Evolutionary conservation across 2,329 filamentous ascomycete species (phyloP).

Genomic region (Ustilaginoidea virens): DNA sequence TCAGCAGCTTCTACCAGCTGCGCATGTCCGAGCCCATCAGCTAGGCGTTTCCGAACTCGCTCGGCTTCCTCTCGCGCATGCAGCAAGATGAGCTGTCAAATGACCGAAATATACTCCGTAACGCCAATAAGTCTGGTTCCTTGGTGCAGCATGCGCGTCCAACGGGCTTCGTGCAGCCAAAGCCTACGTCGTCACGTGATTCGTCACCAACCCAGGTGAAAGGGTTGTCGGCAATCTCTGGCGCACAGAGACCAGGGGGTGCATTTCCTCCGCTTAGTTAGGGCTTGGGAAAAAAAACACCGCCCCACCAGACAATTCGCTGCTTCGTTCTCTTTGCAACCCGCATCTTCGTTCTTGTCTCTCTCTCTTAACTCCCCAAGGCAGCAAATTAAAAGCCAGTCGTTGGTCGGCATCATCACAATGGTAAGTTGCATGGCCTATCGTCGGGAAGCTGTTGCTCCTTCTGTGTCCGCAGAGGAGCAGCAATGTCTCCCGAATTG

Average conservation of each 20-base stretch:
- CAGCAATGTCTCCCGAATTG: conserved; percentile 9
- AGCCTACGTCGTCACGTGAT: conserved; percentile 14
- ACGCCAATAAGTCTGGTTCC: too few relatives aligned
- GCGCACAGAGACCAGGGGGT: conserved; percentile 5
- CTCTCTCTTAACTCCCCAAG: conserved; percentile 17
- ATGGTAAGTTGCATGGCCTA: conserved; percentile 47
- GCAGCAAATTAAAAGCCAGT: conserved; percentile 17
- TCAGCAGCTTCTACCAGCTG: too few relatives aligned
- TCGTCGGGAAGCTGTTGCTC: too few relatives aligned
- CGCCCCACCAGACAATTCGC: conserved; percentile 27
- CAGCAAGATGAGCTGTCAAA: too few relatives aligned
- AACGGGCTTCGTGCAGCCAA: too few relatives aligned
- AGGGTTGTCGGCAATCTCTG: conserved; percentile 7
- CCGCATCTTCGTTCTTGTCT: not conserved
- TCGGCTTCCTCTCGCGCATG: too few relatives aligned
- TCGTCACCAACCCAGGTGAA: conserved; percentile 24
- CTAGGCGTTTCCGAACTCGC: too few relatives aligned
- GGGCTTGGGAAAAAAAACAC: conserved; percentile 23
- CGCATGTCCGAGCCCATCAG: too few relatives aligned
- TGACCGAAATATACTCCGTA: too few relatives aligned
- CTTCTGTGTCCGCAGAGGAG: not conserved
- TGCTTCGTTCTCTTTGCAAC: conserved; percentile 6
- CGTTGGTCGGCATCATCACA: conserved; percentile 41
- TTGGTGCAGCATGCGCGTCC: too few relatives aligned
- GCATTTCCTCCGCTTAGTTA: conserved; percentile 13